These are phyloP conservation scores for Pseudoturritis turrita DNA, from an alignment of 345 rosid genomes.

Conservation along the genomic window DNA sequence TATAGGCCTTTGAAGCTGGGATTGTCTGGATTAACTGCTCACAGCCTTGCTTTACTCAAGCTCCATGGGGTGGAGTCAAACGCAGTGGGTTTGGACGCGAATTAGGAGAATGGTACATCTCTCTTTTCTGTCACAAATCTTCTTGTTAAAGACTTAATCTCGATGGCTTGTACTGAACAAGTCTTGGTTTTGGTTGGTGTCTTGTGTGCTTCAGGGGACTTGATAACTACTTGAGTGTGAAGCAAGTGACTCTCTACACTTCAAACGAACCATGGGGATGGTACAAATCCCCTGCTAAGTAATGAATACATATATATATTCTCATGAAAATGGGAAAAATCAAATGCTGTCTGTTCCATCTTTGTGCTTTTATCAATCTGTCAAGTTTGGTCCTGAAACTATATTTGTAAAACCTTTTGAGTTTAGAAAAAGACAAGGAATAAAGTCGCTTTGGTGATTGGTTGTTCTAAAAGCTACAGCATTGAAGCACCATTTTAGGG, in stretches of 20 bases:
- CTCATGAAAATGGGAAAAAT: not conserved
- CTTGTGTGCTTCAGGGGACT: slow-evolving; percentile 62
- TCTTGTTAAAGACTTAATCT: not conserved
- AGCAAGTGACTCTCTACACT: slow-evolving; percentile 80
- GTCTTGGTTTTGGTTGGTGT: slow-evolving; percentile 1
- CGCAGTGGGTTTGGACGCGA: slow-evolving; percentile 97
- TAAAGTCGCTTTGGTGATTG: slow-evolving; percentile 11
- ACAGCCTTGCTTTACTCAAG: slow-evolving; percentile 93
- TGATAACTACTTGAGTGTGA: slow-evolving; percentile 80
- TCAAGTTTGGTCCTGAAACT: slow-evolving; percentile 1
- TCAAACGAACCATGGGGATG: slow-evolving; percentile 92
- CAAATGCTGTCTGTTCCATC: not conserved
- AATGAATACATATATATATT: not conserved
- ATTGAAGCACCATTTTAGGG: not conserved
- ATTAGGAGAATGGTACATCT: slow-evolving; percentile 80
- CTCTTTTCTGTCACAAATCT: not conserved
- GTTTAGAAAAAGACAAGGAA: slow-evolving; percentile 3
- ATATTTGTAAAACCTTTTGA: not conserved
- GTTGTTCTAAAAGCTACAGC: not conserved
- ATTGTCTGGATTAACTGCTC: slow-evolving; percentile 96
- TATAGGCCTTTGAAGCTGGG: slow-evolving; percentile 74
- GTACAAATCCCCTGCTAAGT: slow-evolving; percentile 65
- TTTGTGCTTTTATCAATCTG: not conserved
- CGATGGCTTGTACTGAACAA: slow-evolving; percentile 15
- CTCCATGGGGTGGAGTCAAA: slow-evolving; percentile 97